These are phyloP conservation scores for Rhododendron kiyosumense DNA, from an alignment of 148 eudicot genomes.

Conservation along the genomic window DNA sequence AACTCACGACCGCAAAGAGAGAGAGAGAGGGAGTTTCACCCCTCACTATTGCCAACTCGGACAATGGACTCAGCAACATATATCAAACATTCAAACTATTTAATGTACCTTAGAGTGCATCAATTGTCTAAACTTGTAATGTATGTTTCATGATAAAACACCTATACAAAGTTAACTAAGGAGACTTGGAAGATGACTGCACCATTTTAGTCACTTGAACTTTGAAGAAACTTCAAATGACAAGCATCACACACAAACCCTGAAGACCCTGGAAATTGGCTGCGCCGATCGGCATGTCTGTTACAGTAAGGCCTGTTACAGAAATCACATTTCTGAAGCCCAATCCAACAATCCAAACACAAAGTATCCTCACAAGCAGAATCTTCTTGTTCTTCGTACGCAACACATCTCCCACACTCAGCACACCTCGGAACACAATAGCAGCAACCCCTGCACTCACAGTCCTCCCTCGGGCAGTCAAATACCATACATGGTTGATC, in stretches of 20 bases:
- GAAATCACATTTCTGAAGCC: slow-evolving; percentile 54
- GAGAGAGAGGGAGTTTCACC: too few species aligned
- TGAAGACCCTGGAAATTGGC: not conserved
- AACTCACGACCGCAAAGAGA: too few species aligned
- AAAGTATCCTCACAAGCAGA: slow-evolving; percentile 47
- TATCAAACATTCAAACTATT: not conserved
- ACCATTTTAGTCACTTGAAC: not conserved
- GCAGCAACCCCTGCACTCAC: slow-evolving; percentile 57
- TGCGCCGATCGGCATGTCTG: slow-evolving; percentile 26
- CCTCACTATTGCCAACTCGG: too few species aligned
- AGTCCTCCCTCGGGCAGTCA: slow-evolving; percentile 44
- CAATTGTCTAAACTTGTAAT: not conserved
- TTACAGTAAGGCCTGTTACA: slow-evolving; percentile 77
- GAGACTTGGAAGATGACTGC: not conserved
- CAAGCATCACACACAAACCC: slow-evolving; percentile 56
- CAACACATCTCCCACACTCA: slow-evolving; percentile 57
- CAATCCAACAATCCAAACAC: slow-evolving; percentile 63
- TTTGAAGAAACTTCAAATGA: slow-evolving; percentile 13
- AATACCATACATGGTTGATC: slow-evolving; percentile 51
- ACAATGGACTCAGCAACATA: not conserved
- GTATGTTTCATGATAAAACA: not conserved
- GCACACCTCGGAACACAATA: slow-evolving; percentile 63
- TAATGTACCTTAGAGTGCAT: not conserved
- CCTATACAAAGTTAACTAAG: not conserved
- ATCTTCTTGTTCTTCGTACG: slow-evolving; percentile 35